These are phyloP conservation scores for Lactarius indigo DNA, from an alignment of 768 basidiomycete genomes.

Conservation along the genomic window DNA sequence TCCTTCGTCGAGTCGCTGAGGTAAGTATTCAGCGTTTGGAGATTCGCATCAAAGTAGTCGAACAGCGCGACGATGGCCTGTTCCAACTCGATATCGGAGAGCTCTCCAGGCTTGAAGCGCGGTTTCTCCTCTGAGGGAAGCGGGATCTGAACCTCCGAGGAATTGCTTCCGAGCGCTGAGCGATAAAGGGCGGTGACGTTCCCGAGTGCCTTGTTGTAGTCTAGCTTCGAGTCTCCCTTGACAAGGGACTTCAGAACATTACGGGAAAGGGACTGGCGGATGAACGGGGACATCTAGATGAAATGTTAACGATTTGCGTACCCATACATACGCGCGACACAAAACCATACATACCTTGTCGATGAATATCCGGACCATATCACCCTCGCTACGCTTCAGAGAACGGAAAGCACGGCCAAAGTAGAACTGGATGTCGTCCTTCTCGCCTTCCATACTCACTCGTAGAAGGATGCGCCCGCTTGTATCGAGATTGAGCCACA, in stretches of 20 bases:
- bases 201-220: constrained; percentile 88
- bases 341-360: constrained; percentile 69
- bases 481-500: constrained; percentile 89
- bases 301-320: not conserved
- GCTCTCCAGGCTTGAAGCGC: constrained; percentile 70
- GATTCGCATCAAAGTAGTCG: constrained; percentile 93
- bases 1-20: constrained; percentile 82
- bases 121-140: constrained; percentile 72
- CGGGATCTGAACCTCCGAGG: constrained; percentile 73
- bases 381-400: constrained; percentile 86
- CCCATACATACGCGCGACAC: not conserved
- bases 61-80: constrained; percentile 87
- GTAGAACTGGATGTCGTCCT: constrained; percentile 96
- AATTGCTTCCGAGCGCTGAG: constrained; percentile 63
- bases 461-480: constrained; percentile 81
- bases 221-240: constrained; percentile 60
- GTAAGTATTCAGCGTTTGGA: constrained; percentile 86
- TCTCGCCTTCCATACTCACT: constrained; percentile 98
- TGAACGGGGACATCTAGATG: constrained; percentile 88
- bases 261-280: constrained; percentile 81
- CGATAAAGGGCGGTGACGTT: constrained; percentile 80
- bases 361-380: constrained; percentile 94
- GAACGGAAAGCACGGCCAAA: constrained; percentile 95
- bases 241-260: constrained; percentile 71
- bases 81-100: constrained; percentile 93